phyloP scores from a whole-genome alignment of 352 stramenopile species.

The Pythium phragmitis region DNA sequence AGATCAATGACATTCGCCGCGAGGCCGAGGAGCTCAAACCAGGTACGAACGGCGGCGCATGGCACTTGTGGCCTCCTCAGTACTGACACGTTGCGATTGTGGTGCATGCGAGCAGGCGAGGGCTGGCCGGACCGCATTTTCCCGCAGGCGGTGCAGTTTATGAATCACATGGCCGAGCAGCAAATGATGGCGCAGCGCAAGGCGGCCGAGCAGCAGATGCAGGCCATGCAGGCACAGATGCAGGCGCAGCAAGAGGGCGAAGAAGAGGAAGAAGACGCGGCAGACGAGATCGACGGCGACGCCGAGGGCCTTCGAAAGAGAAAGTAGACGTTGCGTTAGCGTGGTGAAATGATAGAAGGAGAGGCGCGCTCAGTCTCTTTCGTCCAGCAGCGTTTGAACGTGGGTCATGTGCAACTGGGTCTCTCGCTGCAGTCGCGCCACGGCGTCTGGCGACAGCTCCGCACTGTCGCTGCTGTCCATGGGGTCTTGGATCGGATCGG shows the following conservation, averaged over 20 bases:
- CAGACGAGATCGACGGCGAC: conserved; percentile 19
- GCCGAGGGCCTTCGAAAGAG: conserved; percentile 59
- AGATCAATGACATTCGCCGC: conserved; percentile 82
- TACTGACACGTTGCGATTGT: not conserved
- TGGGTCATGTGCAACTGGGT: conserved; percentile 54
- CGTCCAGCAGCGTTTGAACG: conserved; percentile 34
- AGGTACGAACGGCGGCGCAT: conserved; percentile 31
- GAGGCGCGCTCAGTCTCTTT: conserved; percentile 12
- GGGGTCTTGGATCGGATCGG: not conserved
- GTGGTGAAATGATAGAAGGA: conserved; percentile 17
- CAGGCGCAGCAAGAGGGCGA: conserved; percentile 35
- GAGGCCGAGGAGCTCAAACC: conserved; percentile 83
- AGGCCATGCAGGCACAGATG: conserved; percentile 59
- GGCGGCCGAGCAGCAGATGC: conserved; percentile 66
- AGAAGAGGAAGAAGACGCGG: not conserved
- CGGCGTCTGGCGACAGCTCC: conserved; percentile 11
- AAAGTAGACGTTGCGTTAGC: conserved; percentile 38
- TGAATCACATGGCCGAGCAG: conserved; percentile 87
- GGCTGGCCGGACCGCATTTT: conserved; percentile 88
- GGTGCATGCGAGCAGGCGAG: conserved; percentile 40
- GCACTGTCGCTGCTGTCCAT: not conserved
- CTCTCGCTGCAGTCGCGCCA: conserved; percentile 45
- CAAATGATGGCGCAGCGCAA: conserved; percentile 82
- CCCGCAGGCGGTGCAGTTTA: conserved; percentile 86
- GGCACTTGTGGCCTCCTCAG: not conserved